Conservation (phyloP, 768 basidiomycete genomes). For the Boletus vermiculosoides region DNA sequence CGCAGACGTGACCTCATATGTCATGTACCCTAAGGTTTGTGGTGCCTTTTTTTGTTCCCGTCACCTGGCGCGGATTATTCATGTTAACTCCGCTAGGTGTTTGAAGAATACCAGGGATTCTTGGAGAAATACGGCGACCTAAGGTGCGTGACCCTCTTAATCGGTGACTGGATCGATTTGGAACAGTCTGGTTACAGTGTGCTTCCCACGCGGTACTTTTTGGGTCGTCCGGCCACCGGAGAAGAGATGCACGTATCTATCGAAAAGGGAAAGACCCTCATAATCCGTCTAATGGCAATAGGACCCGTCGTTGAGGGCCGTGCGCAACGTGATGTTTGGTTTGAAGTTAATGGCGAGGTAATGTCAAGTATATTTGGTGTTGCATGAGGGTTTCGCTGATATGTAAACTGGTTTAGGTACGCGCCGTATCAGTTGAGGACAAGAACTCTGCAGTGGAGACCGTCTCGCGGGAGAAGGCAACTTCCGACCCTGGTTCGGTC, state of each 20-base stretch:
- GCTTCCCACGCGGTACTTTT: conserved; percentile 95
- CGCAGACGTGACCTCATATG: conserved; percentile 89
- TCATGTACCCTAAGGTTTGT: conserved; percentile 95
- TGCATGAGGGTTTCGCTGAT: conserved; percentile 16
- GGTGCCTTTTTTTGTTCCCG: conserved; percentile 4
- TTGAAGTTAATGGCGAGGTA: conserved; percentile 96
- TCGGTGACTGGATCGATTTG: conserved; percentile 6
- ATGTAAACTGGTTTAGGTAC: conserved; percentile 52
- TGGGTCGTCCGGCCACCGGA: conserved; percentile 85
- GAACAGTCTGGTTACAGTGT: conserved; percentile 52
- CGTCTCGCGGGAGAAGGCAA: conserved; percentile 91
- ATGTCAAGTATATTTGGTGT: conserved; percentile 17
- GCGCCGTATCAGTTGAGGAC: conserved; percentile 94
- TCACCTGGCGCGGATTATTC: conserved; percentile 5
- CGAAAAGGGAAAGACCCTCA: conserved; percentile 94
- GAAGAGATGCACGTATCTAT: conserved; percentile 98
- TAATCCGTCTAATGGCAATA: conserved; percentile 93
- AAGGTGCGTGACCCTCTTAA: conserved; percentile 51
- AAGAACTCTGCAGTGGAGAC: conserved; percentile 97
- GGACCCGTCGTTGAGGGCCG: conserved; percentile 90
- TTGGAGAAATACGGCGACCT: conserved; percentile 94
- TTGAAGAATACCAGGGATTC: conserved; percentile 96
- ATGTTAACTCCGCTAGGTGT: conserved; percentile 56
- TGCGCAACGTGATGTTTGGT: conserved; percentile 96
- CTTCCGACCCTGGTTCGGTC: conserved; percentile 91